Percentiles rank a stretch among this genome's conserved stretches.
Conservation (phyloP, 352 stramenopile species). For the Globisporangium splendens region DNA sequence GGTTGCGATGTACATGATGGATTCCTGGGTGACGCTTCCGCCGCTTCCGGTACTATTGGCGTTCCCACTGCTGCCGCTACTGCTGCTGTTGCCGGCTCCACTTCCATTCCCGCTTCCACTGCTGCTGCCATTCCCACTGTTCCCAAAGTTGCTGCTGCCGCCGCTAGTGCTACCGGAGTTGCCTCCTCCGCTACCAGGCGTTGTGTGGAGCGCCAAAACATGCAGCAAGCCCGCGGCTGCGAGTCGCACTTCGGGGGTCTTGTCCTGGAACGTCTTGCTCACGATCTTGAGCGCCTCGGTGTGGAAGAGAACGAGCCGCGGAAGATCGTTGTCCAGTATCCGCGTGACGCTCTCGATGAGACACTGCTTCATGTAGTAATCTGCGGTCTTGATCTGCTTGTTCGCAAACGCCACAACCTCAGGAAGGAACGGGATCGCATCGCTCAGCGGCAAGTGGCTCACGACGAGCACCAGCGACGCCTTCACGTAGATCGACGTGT, state of each 20-base stretch:
- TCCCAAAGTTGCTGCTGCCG: not conserved
- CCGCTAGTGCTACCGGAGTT: not conserved
- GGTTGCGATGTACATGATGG: constrained; percentile 8
- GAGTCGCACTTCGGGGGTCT: constrained; percentile 65
- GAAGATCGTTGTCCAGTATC: constrained; percentile 41
- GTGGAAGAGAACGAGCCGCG: constrained; percentile 41
- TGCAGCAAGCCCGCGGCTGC: constrained; percentile 58
- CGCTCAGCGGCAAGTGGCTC: constrained; percentile 44
- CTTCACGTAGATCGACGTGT: constrained; percentile 61
- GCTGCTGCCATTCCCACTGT: constrained; percentile 13
- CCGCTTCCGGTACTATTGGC: constrained; percentile 10
- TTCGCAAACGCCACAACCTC: constrained; percentile 66
- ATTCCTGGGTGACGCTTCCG: not conserved
- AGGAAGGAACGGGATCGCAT: constrained; percentile 61
- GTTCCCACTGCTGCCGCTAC: constrained; percentile 8
- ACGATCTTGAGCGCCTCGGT: constrained; percentile 73
- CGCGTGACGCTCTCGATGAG: constrained; percentile 66
- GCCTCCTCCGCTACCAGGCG: constrained; percentile 13
- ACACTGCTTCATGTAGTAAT: constrained; percentile 81
- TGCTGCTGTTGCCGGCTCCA: constrained; percentile 16
- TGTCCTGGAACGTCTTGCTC: constrained; percentile 67
- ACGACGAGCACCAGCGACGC: constrained; percentile 69
- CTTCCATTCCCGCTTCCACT: constrained; percentile 14
- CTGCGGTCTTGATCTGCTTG: constrained; percentile 51
- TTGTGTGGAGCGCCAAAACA: constrained; percentile 56